These are phyloP conservation scores for Luffa acutangula DNA, from an alignment of 306 rosid species.

Conservation along the genomic window DNA sequence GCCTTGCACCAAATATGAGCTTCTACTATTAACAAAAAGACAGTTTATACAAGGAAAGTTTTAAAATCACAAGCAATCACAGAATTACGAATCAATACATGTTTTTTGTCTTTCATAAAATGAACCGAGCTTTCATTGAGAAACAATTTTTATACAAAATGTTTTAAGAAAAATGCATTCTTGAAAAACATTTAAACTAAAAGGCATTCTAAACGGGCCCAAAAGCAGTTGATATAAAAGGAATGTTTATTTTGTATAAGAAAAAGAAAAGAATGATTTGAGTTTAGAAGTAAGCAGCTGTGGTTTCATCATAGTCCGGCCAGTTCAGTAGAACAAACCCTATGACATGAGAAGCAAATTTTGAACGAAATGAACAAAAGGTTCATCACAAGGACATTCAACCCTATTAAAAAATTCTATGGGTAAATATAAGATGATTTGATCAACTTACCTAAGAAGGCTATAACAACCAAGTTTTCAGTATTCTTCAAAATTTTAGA, in stretches of 20 bases:
- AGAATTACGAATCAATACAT: neutral
- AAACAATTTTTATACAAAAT: too few relatives aligned
- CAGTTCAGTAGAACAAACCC: neutral
- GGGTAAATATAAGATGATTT: conserved; percentile 1
- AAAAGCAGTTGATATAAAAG: neutral
- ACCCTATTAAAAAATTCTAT: neutral
- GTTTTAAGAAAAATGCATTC: too few relatives aligned
- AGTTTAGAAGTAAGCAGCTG: neutral
- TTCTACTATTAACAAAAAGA: neutral
- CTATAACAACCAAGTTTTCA: too few relatives aligned
- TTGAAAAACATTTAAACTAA: too few relatives aligned
- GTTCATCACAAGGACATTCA: neutral
- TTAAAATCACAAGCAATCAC: neutral
- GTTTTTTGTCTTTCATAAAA: too few relatives aligned
- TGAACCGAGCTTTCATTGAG: too few relatives aligned
- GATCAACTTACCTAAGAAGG: conserved; percentile 65
- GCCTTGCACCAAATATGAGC: neutral
- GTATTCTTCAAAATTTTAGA: too few relatives aligned
- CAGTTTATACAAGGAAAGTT: neutral
- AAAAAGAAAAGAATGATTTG: neutral
- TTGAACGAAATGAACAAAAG: neutral
- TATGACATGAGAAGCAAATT: neutral
- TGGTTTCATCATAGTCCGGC: neutral
- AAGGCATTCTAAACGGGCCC: too few relatives aligned
- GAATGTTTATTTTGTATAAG: neutral